Evolutionary conservation across 177 flowering plant species (phyloP).

Genomic region (Vitis hybrid): DNA sequence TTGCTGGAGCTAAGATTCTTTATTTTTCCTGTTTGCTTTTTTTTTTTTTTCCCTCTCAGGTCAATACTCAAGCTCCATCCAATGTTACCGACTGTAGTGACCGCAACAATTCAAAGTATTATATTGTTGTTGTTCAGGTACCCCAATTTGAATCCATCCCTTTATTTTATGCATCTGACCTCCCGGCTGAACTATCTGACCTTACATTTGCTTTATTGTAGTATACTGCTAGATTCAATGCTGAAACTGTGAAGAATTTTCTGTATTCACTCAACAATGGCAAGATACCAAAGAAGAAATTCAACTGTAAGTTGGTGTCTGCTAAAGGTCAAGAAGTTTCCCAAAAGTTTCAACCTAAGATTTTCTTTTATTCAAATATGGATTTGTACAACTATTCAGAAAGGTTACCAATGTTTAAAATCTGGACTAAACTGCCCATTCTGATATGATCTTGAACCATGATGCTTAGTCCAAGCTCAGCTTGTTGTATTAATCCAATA

Average conservation of each 20-base stretch:
- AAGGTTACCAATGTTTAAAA: no score
- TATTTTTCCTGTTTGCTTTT: not conserved
- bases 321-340: not conserved
- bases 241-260: conserved; percentile 83
- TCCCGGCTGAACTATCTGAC: not conserved
- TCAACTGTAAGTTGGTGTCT: conserved; percentile 70
- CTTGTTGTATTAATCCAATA: no score
- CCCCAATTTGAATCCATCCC: conserved; percentile 1
- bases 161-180: not conserved
- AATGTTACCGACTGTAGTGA: conserved; percentile 79
- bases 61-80: conserved; percentile 86
- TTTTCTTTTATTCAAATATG: not conserved
- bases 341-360: not conserved
- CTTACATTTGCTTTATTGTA: conserved; percentile 30
- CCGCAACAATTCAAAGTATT: conserved; percentile 85
- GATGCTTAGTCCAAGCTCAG: no score
- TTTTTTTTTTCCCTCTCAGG: conserved; percentile 27
- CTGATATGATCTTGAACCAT: no score
- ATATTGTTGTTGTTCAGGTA: conserved; percentile 96
- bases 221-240: conserved; percentile 95
- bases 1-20: not conserved
- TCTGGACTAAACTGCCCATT: no score
- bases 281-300: conserved; percentile 88
- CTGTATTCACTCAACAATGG: conserved; percentile 83
- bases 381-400: not conserved